phyloP scores from a whole-genome alignment of 129 eudicot species.

The Arctium minus region DNA sequence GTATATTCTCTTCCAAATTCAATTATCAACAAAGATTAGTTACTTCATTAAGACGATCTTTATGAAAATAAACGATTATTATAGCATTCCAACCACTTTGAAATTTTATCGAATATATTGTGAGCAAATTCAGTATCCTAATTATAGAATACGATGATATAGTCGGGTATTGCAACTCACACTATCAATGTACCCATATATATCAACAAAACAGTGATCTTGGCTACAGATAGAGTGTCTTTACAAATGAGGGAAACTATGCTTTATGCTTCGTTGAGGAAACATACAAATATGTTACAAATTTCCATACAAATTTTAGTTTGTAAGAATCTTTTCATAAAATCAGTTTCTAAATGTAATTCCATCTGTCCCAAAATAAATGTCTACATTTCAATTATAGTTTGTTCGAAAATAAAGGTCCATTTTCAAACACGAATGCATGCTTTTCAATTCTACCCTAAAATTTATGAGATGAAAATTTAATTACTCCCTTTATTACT shows the following conservation, averaged over 20 bases:
- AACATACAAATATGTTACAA: not conserved
- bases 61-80: conserved; percentile 45
- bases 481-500: too few relatives aligned
- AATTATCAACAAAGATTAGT: conserved; percentile 35
- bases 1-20: conserved; percentile 37
- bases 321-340: not conserved
- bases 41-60: conserved; percentile 34
- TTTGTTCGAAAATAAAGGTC: too few relatives aligned
- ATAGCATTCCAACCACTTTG: too few relatives aligned
- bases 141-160: conserved; percentile 50
- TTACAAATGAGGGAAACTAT: conserved; percentile 32
- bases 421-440: too few relatives aligned
- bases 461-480: too few relatives aligned
- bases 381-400: too few relatives aligned
- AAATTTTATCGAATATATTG: conserved; percentile 57
- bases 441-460: too few relatives aligned
- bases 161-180: conserved; percentile 37
- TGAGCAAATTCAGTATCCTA: conserved; percentile 43
- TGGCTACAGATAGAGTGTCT: conserved; percentile 39
- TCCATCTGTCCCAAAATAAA: not conserved
- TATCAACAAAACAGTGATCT: conserved; percentile 52
- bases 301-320: not conserved
- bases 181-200: conserved; percentile 35
- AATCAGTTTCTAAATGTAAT: not conserved
- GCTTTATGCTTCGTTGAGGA: too few relatives aligned